Evolutionary conservation across 345 rosid genomes (phyloP).

Genomic region (Rhizophora apiculata): DNA sequence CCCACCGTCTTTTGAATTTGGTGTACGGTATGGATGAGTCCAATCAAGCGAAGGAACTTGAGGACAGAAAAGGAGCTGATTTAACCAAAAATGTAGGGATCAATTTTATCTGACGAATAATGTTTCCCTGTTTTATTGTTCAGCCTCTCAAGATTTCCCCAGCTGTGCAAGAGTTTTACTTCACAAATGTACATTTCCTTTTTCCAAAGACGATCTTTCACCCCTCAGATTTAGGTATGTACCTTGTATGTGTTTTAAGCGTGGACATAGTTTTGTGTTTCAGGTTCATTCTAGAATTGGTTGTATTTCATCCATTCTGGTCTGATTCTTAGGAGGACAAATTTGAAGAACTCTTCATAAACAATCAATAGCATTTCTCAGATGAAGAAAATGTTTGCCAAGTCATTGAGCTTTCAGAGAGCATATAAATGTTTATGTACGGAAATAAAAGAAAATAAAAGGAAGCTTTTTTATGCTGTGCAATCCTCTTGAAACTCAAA

Average conservation of each 20-base stretch:
- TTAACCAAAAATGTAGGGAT: slow-evolving; percentile 56
- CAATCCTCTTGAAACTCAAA: too few species aligned
- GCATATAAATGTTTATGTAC: too few species aligned
- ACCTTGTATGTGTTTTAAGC: neutral
- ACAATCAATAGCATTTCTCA: too few species aligned
- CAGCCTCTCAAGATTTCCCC: slow-evolving; percentile 8
- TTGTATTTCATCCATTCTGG: too few species aligned
- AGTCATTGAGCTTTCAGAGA: neutral
- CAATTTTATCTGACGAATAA: neutral
- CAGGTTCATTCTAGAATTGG: too few species aligned
- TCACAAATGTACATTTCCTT: slow-evolving; percentile 87
- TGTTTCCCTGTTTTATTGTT: neutral
- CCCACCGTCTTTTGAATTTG: too few species aligned
- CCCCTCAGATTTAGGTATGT: slow-evolving; percentile 77
- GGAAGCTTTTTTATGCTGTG: too few species aligned
- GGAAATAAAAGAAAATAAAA: too few species aligned
- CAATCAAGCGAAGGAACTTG: slow-evolving; percentile 32
- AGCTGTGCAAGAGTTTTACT: slow-evolving; percentile 73
- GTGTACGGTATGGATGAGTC: slow-evolving; percentile 17
- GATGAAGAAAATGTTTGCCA: too few species aligned
- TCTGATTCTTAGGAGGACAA: neutral
- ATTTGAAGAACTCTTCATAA: neutral
- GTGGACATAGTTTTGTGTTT: too few species aligned
- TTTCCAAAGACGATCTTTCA: slow-evolving; percentile 94
- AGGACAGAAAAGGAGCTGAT: slow-evolving; percentile 54